Conservation (phyloP, 495 filamentous ascomycete species). For the Penicillium salamii region DNA sequence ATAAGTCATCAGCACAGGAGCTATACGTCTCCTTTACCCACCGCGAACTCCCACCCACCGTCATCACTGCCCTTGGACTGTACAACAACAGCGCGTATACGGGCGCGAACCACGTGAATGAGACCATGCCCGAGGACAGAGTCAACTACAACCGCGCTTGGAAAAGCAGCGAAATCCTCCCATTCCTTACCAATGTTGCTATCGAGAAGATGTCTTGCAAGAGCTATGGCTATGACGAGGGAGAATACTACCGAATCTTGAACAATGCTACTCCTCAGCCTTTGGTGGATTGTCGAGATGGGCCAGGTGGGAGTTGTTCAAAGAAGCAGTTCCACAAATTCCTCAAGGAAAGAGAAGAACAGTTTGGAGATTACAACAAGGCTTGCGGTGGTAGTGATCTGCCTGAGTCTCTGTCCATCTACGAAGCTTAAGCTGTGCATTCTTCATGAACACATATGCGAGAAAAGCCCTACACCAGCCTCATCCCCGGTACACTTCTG, state of each 20-base stretch:
- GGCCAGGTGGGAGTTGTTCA: conserved; percentile 22
- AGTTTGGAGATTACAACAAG: conserved; percentile 12
- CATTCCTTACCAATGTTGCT: conserved; percentile 17
- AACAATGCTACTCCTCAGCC: conserved; percentile 22
- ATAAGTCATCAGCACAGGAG: conserved; percentile 8
- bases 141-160: conserved; percentile 20
- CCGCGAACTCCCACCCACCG: conserved; percentile 18
- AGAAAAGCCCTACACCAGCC: too few species aligned
- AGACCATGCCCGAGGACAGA: conserved; percentile 15
- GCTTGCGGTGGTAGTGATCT: conserved; percentile 8
- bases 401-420: conserved; percentile 1
- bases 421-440: background rate
- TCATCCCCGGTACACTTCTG: too few species aligned
- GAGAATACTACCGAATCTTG: conserved; percentile 21
- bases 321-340: conserved; percentile 9
- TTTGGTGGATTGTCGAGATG: conserved; percentile 18
- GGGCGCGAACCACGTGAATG: conserved; percentile 9
- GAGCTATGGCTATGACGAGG: conserved; percentile 12
- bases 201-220: conserved; percentile 19
- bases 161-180: conserved; percentile 18
- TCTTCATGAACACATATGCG: too few species aligned
- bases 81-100: conserved; percentile 22
- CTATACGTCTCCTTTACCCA: conserved; percentile 22
- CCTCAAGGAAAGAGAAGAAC: conserved; percentile 4
- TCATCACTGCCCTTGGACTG: conserved; percentile 19